Percentiles rank a stretch among this genome's conserved stretches.
phyloP scores from a whole-genome alignment of 768 basidiomycete species.

The Kwoniella newhampshirensis region DNA sequence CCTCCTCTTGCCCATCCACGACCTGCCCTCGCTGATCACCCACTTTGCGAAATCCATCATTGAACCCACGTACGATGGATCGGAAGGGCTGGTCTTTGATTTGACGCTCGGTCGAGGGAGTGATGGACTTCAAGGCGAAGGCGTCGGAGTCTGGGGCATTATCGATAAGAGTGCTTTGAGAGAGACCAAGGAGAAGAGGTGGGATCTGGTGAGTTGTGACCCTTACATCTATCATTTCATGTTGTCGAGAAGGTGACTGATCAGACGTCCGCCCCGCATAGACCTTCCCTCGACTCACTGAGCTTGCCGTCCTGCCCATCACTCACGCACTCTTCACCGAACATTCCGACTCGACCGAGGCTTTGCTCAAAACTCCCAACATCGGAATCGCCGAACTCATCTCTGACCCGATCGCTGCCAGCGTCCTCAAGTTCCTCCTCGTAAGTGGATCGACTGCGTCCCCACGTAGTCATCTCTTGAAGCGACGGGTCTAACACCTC shows the following conservation, averaged over 20 bases:
- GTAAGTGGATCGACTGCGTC: constrained; percentile 56
- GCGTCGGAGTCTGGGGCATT: constrained; percentile 78
- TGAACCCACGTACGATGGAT: constrained; percentile 70
- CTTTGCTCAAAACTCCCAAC: constrained; percentile 64
- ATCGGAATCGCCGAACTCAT: constrained; percentile 63
- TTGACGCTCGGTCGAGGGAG: constrained; percentile 63
- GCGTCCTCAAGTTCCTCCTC: constrained; percentile 82
- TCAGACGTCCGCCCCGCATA: constrained; percentile 46
- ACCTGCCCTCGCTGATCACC: constrained; percentile 67
- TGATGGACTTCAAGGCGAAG: constrained; percentile 57
- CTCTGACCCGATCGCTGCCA: constrained; percentile 64
- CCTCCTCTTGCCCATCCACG: constrained; percentile 77
- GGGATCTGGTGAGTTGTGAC: constrained; percentile 72
- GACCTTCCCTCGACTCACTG: constrained; percentile 80
- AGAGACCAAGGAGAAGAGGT: constrained; percentile 68
- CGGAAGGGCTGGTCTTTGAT: constrained; percentile 73
- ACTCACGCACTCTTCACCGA: constrained; percentile 78
- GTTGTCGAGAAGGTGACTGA: neutral
- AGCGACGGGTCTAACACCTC: neutral
- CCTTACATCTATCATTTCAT: neutral
- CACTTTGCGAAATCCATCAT: constrained; percentile 66
- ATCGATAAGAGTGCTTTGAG: constrained; percentile 76
- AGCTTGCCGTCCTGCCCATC: constrained; percentile 58
- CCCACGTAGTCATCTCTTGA: neutral
- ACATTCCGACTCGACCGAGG: constrained; percentile 80